phyloP scores from a whole-genome alignment of 202 grass and related monocot genomes.

The Zizania palustris region DNA sequence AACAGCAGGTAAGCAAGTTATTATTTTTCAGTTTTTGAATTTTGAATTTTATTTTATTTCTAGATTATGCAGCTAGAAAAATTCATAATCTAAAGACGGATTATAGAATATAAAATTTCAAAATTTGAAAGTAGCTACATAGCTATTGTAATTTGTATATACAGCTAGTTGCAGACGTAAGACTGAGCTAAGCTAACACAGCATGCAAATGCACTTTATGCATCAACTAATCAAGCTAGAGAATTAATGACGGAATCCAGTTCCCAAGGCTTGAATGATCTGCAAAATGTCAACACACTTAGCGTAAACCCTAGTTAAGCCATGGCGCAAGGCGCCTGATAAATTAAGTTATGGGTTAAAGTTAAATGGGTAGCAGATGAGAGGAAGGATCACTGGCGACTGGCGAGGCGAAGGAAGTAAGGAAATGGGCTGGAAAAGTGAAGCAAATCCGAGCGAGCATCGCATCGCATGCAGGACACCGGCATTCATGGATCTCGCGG shows the following conservation, averaged over 20 bases:
- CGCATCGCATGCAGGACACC: neutral
- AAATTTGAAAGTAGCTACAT: no score
- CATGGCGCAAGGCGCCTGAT: neutral
- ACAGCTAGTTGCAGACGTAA: neutral
- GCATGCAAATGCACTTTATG: no score
- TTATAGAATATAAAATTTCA: no score
- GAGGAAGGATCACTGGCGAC: neutral
- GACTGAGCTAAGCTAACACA: no score
- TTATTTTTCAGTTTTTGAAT: no score
- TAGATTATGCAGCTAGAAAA: no score
- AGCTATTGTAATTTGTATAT: neutral
- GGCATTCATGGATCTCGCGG: slow-evolving; percentile 49
- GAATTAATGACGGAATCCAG: neutral
- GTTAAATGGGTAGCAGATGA: neutral
- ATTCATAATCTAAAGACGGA: no score
- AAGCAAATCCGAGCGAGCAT: slow-evolving; percentile 34
- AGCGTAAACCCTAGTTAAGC: slow-evolving; percentile 41
- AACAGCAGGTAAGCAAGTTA: no score
- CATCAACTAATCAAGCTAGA: no score
- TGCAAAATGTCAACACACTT: slow-evolving; percentile 42
- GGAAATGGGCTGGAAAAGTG: slow-evolving; percentile 30
- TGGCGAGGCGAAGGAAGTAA: slow-evolving; percentile 34
- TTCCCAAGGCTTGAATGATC: neutral
- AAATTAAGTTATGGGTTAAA: neutral
- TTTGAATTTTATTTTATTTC: no score